Percentiles rank a stretch among this genome's conserved stretches.
Conservation (phyloP, 2,329 filamentous ascomycete species). For the Neocucurbitaria cava region DNA sequence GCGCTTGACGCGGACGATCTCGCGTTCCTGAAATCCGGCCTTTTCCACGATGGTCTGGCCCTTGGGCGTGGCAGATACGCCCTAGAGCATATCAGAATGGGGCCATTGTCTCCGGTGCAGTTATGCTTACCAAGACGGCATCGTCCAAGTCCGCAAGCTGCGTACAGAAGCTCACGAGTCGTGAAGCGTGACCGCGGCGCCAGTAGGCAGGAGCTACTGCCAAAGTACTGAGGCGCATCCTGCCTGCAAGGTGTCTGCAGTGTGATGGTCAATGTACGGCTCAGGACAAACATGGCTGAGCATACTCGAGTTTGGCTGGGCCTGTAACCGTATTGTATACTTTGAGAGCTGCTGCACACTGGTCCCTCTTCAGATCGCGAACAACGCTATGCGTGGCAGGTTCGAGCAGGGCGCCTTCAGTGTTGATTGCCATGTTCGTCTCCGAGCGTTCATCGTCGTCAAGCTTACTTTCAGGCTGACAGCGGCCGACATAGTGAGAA, state of each 20-base stretch:
- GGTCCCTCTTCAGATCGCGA: conserved; percentile 22
- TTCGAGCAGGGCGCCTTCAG: conserved; percentile 5
- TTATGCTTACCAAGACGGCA: conserved; percentile 21
- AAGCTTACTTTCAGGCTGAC: conserved; percentile 27
- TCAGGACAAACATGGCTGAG: neutral
- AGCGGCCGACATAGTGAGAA: conserved; percentile 24
- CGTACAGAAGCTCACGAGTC: conserved; percentile 33
- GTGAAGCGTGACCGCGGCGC: conserved; percentile 34
- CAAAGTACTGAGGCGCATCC: conserved; percentile 28
- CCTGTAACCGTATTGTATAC: conserved; percentile 27
- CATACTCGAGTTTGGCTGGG: conserved; percentile 33
- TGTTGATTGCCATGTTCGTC: conserved; percentile 11
- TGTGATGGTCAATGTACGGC: conserved; percentile 1
- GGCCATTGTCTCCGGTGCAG: conserved; percentile 1
- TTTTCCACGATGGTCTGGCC: conserved; percentile 30
- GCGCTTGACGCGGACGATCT: conserved; percentile 24
- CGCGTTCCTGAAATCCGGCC: conserved; percentile 37
- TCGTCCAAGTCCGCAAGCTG: conserved; percentile 33
- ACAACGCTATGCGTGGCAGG: neutral
- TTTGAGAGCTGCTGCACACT: conserved; percentile 20
- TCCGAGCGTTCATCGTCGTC: conserved; percentile 8
- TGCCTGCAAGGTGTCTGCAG: conserved; percentile 15
- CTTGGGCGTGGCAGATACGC: conserved; percentile 34
- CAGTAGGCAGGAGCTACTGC: conserved; percentile 36
- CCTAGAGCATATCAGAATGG: conserved; percentile 11